These are phyloP conservation scores for Glarea lozoyensis DNA, from an alignment of 495 filamentous ascomycete species.

Conservation along the genomic window DNA sequence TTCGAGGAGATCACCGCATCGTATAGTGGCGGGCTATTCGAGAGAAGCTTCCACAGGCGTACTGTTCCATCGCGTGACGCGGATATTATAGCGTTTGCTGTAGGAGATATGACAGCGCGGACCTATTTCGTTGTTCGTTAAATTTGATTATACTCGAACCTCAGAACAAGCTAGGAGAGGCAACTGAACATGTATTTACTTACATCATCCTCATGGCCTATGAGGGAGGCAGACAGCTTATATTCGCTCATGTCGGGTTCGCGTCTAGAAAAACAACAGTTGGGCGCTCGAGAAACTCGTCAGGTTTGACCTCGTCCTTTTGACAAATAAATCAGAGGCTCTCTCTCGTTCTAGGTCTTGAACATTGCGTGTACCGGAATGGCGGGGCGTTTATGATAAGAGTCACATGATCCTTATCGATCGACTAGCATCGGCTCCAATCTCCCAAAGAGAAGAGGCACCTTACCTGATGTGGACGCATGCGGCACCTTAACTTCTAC, in stretches of 20 bases:
- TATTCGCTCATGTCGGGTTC: slow-evolving; percentile 48
- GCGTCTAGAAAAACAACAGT: no score
- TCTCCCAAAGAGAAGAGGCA: no score
- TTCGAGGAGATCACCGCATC: slow-evolving; percentile 69
- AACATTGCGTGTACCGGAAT: not conserved
- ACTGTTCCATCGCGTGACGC: slow-evolving; percentile 89
- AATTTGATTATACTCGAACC: slow-evolving; percentile 1
- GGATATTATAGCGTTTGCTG: slow-evolving; percentile 63
- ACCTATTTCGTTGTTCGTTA: slow-evolving; percentile 50
- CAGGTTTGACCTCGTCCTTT: no score
- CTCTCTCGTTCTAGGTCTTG: slow-evolving; percentile 6
- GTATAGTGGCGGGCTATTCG: slow-evolving; percentile 57
- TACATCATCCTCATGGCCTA: slow-evolving; percentile 80
- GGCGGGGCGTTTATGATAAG: not conserved
- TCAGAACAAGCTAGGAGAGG: not conserved
- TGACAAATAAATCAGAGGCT: no score
- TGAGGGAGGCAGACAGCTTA: slow-evolving; percentile 75
- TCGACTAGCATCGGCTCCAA: no score
- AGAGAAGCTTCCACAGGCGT: slow-evolving; percentile 67
- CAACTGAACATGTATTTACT: slow-evolving; percentile 26
- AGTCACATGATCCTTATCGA: slow-evolving; percentile 2
- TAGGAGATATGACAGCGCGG: slow-evolving; percentile 75
- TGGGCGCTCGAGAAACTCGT: no score
- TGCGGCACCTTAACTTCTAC: slow-evolving; percentile 3
- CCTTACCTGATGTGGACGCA: no score